These are phyloP conservation scores for Fragaria ananassa DNA, from an alignment of 306 rosid species.

Conservation along the genomic window DNA sequence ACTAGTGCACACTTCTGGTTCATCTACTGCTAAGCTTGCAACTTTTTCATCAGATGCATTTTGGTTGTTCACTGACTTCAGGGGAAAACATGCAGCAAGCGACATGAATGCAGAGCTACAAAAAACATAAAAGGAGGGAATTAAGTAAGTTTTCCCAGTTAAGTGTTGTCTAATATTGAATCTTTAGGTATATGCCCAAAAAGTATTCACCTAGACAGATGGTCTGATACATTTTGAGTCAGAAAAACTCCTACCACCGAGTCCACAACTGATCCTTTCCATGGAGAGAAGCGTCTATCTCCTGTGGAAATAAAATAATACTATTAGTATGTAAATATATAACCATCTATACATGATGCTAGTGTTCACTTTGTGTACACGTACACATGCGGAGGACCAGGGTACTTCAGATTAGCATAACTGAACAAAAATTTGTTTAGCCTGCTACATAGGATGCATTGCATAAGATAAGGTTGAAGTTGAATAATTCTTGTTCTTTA, in stretches of 20 bases:
- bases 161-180: constrained; percentile 10
- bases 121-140: constrained; percentile 23
- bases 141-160: neutral
- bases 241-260: constrained; percentile 98
- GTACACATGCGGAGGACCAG: neutral
- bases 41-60: constrained; percentile 29
- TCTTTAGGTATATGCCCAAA: neutral
- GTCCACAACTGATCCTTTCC: constrained; percentile 99
- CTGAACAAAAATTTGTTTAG: neutral
- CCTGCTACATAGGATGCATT: neutral
- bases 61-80: constrained; percentile 34
- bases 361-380: neutral
- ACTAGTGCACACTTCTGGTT: constrained; percentile 43
- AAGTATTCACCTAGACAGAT: constrained; percentile 76
- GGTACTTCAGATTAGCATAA: neutral
- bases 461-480: neutral
- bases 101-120: constrained; percentile 98
- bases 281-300: constrained; percentile 87
- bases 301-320: constrained; percentile 55
- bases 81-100: constrained; percentile 81
- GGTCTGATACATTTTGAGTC: constrained; percentile 97
- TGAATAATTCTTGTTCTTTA: neutral
- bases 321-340: constrained; percentile 9
- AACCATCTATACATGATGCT: neutral
- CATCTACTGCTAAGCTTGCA: constrained; percentile 19